Evolutionary conservation across 2,329 filamentous ascomycete genomes (phyloP).

Genomic region (Fusarium agapanthi): DNA sequence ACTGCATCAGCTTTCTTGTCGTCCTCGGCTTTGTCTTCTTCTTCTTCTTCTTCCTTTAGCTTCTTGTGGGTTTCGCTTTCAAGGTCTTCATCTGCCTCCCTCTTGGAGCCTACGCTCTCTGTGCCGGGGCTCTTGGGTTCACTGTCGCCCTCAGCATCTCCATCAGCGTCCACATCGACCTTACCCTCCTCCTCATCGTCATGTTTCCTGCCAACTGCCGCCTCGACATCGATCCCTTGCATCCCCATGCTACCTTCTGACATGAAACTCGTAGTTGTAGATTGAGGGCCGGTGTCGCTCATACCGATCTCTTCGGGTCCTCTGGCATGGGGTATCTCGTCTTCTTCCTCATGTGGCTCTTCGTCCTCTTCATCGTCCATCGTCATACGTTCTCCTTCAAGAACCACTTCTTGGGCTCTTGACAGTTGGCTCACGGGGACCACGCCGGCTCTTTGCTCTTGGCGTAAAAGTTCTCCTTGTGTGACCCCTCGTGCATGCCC

Average conservation of each 20-base stretch:
- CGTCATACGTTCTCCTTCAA: conserved; percentile 41
- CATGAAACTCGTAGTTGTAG: conserved; percentile 51
- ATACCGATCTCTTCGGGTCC: conserved; percentile 87
- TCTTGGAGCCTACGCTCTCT: conserved; percentile 58
- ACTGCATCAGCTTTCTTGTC: conserved; percentile 51
- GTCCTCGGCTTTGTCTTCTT: conserved; percentile 28
- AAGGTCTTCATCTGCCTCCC: conserved; percentile 62
- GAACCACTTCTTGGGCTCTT: conserved; percentile 49
- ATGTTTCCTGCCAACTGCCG: conserved; percentile 65
- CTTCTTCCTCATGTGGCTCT: conserved; percentile 55
- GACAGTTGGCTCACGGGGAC: conserved; percentile 73
- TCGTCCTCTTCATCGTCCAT: conserved; percentile 44
- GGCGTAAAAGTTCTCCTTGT: conserved; percentile 84
- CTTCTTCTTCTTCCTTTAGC: conserved; percentile 58
- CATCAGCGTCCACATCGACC: conserved; percentile 24
- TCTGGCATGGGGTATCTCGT: conserved; percentile 78
- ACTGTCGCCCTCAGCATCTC: conserved; percentile 38
- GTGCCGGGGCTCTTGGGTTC: conserved; percentile 43
- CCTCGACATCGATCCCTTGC: conserved; percentile 67
- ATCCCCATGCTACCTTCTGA: conserved; percentile 56
- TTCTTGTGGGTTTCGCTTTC: conserved; percentile 57
- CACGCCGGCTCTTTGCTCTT: conserved; percentile 84
- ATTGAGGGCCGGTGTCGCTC: conserved; percentile 84
- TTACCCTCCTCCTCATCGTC: conserved; percentile 41
- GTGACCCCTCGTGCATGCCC: conserved; percentile 68